A percentile compares a stretch with the other conserved stretches of the same genome.
Evolutionary conservation across 768 basidiomycete genomes (phyloP).

Genomic region (Suillus decipiens): DNA sequence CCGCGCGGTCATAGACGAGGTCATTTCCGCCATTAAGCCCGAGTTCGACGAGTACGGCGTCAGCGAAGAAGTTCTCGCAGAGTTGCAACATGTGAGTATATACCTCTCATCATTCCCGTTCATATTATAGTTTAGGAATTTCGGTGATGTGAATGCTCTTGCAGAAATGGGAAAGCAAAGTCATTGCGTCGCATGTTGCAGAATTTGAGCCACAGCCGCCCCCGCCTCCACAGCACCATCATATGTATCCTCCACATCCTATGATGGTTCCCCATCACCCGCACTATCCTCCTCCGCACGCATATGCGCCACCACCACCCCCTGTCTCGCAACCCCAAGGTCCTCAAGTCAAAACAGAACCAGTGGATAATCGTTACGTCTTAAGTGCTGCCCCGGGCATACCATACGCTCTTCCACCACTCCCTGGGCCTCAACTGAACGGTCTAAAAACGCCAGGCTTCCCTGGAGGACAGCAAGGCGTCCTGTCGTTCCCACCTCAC

Average conservation of each 20-base stretch:
- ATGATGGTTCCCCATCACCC: slow-evolving; percentile 58
- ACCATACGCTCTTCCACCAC: slow-evolving; percentile 57
- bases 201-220: slow-evolving; percentile 75
- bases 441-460: slow-evolving; percentile 52
- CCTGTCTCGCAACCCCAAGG: slow-evolving; percentile 29
- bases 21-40: slow-evolving; percentile 80
- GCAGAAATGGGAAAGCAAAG: slow-evolving; percentile 96
- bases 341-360: slow-evolving; percentile 71
- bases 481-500: slow-evolving; percentile 53
- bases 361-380: slow-evolving; percentile 69
- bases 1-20: slow-evolving; percentile 95
- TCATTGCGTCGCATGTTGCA: slow-evolving; percentile 92
- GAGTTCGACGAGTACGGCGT: slow-evolving; percentile 99
- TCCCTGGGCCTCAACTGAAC: slow-evolving; percentile 67
- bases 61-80: slow-evolving; percentile 84
- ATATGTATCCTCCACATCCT: slow-evolving; percentile 59
- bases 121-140: slow-evolving; percentile 5
- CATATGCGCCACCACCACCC: slow-evolving; percentile 48
- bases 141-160: slow-evolving; percentile 18
- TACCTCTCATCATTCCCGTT: slow-evolving; percentile 17
- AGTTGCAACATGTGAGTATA: slow-evolving; percentile 81
- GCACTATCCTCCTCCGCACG: slow-evolving; percentile 54
- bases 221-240: slow-evolving; percentile 48
- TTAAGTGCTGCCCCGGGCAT: slow-evolving; percentile 44
- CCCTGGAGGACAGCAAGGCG: slow-evolving; percentile 59